Evolutionary conservation across 2,329 filamentous ascomycete genomes (phyloP).

Genomic region (Calonectria ilicicola): DNA sequence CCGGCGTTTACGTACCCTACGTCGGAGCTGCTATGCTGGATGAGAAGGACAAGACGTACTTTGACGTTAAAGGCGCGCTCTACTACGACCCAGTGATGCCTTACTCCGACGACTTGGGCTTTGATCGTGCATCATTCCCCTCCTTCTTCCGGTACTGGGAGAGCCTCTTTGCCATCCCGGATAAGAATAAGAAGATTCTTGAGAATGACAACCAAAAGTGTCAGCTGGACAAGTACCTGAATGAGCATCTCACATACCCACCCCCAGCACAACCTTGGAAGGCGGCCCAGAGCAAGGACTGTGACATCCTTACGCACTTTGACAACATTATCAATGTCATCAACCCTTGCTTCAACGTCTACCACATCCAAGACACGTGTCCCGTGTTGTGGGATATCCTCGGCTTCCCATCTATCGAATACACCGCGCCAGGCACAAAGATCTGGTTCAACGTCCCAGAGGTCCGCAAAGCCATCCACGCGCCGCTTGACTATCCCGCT

Average conservation of each 20-base stretch:
- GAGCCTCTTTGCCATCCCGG: conserved; percentile 21
- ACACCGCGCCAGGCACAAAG: conserved; percentile 65
- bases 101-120: conserved; percentile 57
- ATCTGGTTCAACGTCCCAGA: conserved; percentile 78
- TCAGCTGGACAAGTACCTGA: conserved; percentile 70
- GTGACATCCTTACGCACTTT: conserved; percentile 66
- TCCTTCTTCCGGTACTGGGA: conserved; percentile 25
- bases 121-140: conserved; percentile 22
- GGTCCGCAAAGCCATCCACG: conserved; percentile 77
- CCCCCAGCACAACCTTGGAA: conserved; percentile 62
- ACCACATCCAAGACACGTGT: conserved; percentile 77
- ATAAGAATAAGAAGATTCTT: conserved; percentile 42
- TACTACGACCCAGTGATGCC: conserved; percentile 76
- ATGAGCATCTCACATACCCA: conserved; percentile 74
- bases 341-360: conserved; percentile 83
- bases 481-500: conserved; percentile 53
- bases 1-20: conserved; percentile 74
- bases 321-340: conserved; percentile 64
- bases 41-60: conserved; percentile 71
- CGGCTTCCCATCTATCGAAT: conserved; percentile 74
- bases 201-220: conserved; percentile 55
- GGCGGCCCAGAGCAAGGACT: conserved; percentile 53
- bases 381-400: conserved; percentile 78
- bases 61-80: conserved; percentile 73
- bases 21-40: conserved; percentile 78